Evolutionary conservation across 192 early-diverging fungal species (phyloP).

Genomic region (Backusella parvicylindrica): DNA sequence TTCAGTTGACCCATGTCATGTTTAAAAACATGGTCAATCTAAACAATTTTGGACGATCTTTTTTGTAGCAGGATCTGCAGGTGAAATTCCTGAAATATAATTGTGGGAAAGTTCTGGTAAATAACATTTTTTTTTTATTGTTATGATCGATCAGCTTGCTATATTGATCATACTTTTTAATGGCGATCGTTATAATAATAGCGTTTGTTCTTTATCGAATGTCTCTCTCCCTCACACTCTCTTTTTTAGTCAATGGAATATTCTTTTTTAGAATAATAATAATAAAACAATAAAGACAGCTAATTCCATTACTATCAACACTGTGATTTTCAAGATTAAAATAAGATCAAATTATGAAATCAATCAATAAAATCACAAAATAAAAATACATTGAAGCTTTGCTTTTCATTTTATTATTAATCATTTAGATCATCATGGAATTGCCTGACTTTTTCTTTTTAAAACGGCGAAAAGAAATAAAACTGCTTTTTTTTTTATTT

Average conservation of each 20-base stretch:
- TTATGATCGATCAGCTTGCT: background rate
- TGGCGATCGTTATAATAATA: background rate
- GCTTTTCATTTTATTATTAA: background rate
- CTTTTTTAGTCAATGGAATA: background rate
- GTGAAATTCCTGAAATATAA: background rate
- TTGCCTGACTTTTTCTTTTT: background rate
- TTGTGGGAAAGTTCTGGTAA: background rate
- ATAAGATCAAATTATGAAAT: background rate
- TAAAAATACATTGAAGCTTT: background rate
- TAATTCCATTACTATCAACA: background rate
- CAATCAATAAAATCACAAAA: background rate
- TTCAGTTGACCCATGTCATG: background rate
- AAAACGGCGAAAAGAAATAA: background rate
- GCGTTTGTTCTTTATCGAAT: no score
- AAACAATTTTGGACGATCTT: constrained; percentile 1
- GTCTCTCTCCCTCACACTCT: no score
- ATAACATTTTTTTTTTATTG: background rate
- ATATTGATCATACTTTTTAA: background rate
- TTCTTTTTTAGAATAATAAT: no score
- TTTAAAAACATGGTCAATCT: background rate
- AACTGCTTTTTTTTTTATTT: background rate
- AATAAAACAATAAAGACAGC: no score
- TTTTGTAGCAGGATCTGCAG: background rate
- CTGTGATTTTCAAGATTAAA: background rate
- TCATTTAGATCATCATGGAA: background rate